Evolutionary conservation across 2,329 filamentous ascomycete genomes (phyloP).

Genomic region (Colletotrichum sp.): DNA sequence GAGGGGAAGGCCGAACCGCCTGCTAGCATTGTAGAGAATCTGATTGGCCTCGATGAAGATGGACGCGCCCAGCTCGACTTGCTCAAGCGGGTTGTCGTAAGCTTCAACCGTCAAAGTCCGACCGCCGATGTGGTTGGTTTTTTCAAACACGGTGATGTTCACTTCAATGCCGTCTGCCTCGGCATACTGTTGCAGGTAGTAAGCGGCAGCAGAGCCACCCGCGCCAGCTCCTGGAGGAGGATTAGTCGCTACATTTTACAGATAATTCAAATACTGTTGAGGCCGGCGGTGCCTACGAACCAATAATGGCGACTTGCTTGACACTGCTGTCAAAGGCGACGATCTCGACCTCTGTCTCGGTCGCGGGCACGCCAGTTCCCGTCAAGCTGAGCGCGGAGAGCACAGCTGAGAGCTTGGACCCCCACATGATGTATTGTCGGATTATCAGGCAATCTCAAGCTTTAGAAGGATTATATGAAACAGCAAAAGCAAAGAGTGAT

Average conservation of each 20-base stretch:
- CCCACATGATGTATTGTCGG: constrained; percentile 8
- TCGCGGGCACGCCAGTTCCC: constrained; percentile 12
- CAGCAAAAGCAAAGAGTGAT: neutral
- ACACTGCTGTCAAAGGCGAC: constrained; percentile 3
- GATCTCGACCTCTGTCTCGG: constrained; percentile 3
- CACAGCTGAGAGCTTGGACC: constrained; percentile 23
- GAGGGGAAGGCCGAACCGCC: constrained; percentile 72
- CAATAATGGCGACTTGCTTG: constrained; percentile 32
- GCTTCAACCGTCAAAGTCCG: constrained; percentile 85
- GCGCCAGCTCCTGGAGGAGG: constrained; percentile 77
- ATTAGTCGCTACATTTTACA: neutral
- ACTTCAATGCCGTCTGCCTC: constrained; percentile 62
- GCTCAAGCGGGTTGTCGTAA: constrained; percentile 69
- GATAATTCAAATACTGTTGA: neutral
- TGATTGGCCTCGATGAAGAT: constrained; percentile 89
- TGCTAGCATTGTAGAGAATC: constrained; percentile 78
- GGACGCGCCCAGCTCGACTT: constrained; percentile 86
- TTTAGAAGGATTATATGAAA: neutral
- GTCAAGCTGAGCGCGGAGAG: constrained; percentile 23
- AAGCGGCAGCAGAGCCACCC: constrained; percentile 85
- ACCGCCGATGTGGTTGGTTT: constrained; percentile 78
- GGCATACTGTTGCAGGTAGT: constrained; percentile 78
- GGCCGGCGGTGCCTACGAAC: constrained; percentile 20
- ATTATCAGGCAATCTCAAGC: neutral
- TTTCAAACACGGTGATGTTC: constrained; percentile 90